These are phyloP conservation scores for Chaetothyriales sp. DNA, from an alignment of 2,329 filamentous ascomycete species.

Conservation along the genomic window DNA sequence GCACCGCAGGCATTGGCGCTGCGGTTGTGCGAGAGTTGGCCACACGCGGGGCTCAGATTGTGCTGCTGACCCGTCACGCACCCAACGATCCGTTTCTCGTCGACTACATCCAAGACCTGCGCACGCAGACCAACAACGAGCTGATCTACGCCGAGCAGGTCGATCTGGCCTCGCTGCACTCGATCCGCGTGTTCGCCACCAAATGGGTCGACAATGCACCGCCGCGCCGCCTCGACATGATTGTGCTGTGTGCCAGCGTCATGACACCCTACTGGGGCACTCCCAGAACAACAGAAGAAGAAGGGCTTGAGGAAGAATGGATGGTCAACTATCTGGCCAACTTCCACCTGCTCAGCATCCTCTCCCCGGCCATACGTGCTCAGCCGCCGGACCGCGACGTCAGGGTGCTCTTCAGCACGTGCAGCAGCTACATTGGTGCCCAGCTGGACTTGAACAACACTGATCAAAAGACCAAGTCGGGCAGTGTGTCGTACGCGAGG, in stretches of 20 bases:
- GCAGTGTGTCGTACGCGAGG: slow-evolving; percentile 36
- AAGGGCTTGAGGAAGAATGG: slow-evolving; percentile 81
- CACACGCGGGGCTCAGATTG: slow-evolving; percentile 68
- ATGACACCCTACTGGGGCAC: slow-evolving; percentile 53
- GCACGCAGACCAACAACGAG: slow-evolving; percentile 59
- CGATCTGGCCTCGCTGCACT: slow-evolving; percentile 75
- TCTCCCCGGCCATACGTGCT: slow-evolving; percentile 75
- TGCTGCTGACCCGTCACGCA: slow-evolving; percentile 72
- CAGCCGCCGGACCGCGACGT: slow-evolving; percentile 93
- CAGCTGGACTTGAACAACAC: slow-evolving; percentile 38
- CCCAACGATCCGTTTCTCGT: slow-evolving; percentile 75
- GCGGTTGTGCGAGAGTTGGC: slow-evolving; percentile 61
- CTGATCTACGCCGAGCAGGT: slow-evolving; percentile 93
- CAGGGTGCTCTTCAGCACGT: slow-evolving; percentile 70
- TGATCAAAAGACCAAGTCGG: slow-evolving; percentile 13
- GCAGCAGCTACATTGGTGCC: slow-evolving; percentile 71
- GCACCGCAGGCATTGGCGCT: slow-evolving; percentile 83
- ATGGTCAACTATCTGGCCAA: slow-evolving; percentile 91
- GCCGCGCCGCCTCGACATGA: slow-evolving; percentile 73
- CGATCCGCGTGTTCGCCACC: slow-evolving; percentile 81
- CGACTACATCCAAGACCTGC: slow-evolving; percentile 82
- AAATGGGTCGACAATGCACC: slow-evolving; percentile 96
- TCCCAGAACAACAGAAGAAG: slow-evolving; percentile 46
- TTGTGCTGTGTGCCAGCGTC: slow-evolving; percentile 72
- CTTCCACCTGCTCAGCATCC: slow-evolving; percentile 82